Conservation (phyloP, 83 land plant species). For the Diphasiastrum complanatum region DNA sequence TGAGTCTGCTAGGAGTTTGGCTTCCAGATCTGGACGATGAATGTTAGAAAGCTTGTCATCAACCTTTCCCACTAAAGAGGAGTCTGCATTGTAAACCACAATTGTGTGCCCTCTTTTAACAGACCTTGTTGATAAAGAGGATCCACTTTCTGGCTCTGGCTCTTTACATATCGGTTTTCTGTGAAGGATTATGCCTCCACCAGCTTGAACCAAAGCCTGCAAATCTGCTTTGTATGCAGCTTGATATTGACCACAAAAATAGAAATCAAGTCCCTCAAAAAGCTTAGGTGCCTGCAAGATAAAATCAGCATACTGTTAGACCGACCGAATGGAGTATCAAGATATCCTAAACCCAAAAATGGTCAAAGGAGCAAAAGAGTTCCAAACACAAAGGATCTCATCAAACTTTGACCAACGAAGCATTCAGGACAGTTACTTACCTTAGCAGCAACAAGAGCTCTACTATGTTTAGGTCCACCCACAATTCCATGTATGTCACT, state of each 20-base stretch:
- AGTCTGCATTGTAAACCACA: conserved; percentile 27
- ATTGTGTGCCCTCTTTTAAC: conserved; percentile 21
- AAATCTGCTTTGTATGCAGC: conserved; percentile 47
- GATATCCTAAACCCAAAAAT: too few relatives aligned
- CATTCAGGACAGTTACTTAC: conserved; percentile 19
- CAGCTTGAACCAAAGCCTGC: conserved; percentile 49
- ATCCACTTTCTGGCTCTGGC: neutral
- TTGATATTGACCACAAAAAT: conserved; percentile 39
- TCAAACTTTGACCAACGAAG: neutral
- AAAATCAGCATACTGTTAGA: neutral
- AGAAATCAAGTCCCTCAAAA: conserved; percentile 42
- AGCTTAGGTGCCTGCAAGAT: conserved; percentile 63
- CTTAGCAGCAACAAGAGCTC: conserved; percentile 36
- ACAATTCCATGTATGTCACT: conserved; percentile 48
- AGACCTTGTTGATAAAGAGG: neutral
- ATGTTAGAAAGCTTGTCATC: neutral
- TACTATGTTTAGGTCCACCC: conserved; percentile 50
- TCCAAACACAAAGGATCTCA: too few relatives aligned
- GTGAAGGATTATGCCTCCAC: conserved; percentile 54
- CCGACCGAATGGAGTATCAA: too few relatives aligned
- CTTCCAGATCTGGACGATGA: conserved; percentile 27
- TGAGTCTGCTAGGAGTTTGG: conserved; percentile 25
- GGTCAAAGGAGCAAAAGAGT: too few relatives aligned
- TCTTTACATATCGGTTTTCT: conserved; percentile 44
- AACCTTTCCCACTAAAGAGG: conserved; percentile 3